Evolutionary conservation across 208 protist genomes (phyloP), one percentile per base, ranked within the genome.

Genomic region (Kentomonas sorsogonicus): DNA sequence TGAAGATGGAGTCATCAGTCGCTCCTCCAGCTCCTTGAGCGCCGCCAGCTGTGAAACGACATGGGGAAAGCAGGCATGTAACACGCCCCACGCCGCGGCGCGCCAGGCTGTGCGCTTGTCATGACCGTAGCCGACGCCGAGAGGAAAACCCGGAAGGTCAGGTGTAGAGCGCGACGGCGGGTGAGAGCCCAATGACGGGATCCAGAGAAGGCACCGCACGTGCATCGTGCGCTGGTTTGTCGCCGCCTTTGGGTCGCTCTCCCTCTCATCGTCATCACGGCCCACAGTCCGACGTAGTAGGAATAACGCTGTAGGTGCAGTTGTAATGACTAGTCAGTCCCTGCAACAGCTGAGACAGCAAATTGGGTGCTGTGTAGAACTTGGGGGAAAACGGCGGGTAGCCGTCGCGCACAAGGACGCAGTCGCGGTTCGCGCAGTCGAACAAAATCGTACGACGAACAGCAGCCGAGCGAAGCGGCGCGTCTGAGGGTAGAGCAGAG

Each of bases 331-430:
- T 60, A 0, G 56, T 54, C 22, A 75, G 43, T 15, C 78, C 83
- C 30, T 86, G 83, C 30, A 90, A 61, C 13, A 86, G 61, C 55
- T 81, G 72, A 1, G 78, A 78, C 1, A 90, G 65, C 16, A 90
- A 58, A 29, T 82, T 70, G 7, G 71, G 63, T 0, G 78, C 69
- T 1, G 69, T 57, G 60, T 90, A 90, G 36, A 84, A 80, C 10
- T 66, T 62, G 13, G 78, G 51, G 1, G 68, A 46, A 45, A 66
- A 89, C 1, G 64, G 66, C 1, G 78, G 74, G 56, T 79, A 85
- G 23, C 59, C 65, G 38, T 71, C 72, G n/a, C 71, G 67, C 29
- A 41, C 54, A 26, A 85, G 40, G 4, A 78, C 27, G 11, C 69
- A 61, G 2, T 47, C 53, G 1, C 53, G 52, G 5, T 41, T 40